Evolutionary conservation across 2,329 filamentous ascomycete species (phyloP), one percentile per base, ranked within the genome.

Genomic region (Sclerotiophoma versabilis): DNA sequence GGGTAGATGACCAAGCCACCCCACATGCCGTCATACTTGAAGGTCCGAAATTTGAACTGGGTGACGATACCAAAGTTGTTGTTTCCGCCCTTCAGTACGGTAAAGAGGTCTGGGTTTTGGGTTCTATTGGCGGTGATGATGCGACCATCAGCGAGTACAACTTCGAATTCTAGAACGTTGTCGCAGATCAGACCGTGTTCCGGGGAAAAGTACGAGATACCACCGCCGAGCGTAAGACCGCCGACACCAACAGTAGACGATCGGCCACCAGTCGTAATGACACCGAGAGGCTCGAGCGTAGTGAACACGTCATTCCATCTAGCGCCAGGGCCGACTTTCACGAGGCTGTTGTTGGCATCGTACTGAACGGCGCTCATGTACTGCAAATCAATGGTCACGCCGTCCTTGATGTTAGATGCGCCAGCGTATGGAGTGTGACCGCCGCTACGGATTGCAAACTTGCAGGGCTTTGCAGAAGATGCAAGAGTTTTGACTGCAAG

Each of bases 31-130:
- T 57, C 22, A 22, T 65, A 62, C 9, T 56, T 25, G 9, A 71
- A 69, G 0, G 66, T 67, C 11, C 50, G 39, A n/a, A 70, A 63
- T 9, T 62, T 59, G 42, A 69, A 60, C 37, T 45, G 42, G 2
- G 74, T 76, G 0, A 75, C 71, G 41, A 75, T 65, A 1, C 71
- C 73, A 37, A 75, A 74, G 49, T 74, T 72, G 41, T 68, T 70
- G 27, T 59, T 61, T 1, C 73, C 73, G 5, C 73, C 71, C 45
- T 72, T 74, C 4, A 75, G 60, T 1, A 70, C 68, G 2, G 54
- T 59, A 29, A 65, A 72, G 8, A 75, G 64, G 34, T 75, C 72
- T 1, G 63, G 44, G 30, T 63, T 46, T 43, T 68, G 32, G 0
- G 57, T 57, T 45, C 58, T 48, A 23, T 39, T 60, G 3, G 66